Evolutionary conservation across 805 yeast genomes (phyloP).

Genomic region (Kodamaea leandrae): DNA sequence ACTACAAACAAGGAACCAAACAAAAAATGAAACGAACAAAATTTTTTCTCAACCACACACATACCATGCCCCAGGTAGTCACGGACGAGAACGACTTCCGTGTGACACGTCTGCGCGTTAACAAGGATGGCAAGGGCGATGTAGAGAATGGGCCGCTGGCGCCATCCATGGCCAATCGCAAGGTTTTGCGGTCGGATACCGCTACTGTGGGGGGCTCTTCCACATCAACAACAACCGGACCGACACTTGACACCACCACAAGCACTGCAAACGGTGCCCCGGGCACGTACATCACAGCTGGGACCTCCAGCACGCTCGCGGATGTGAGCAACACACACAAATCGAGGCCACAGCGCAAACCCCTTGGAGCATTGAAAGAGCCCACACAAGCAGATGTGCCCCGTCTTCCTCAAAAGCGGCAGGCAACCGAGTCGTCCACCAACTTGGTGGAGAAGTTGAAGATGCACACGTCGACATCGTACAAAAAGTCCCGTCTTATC

Average conservation of each 20-base stretch:
- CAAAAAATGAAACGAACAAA: conserved; percentile 4
- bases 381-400: conserved; percentile 25
- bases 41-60: conserved; percentile 4
- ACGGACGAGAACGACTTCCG: conserved; percentile 6
- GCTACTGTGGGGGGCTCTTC: too few species aligned
- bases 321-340: conserved; percentile 11
- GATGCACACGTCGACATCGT: conserved; percentile 17
- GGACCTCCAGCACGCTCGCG: neutral
- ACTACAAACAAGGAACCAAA: neutral
- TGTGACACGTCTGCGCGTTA: conserved; percentile 4
- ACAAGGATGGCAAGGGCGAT: conserved; percentile 2
- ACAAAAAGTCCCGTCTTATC: conserved; percentile 37
- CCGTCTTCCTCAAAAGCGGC: conserved; percentile 46
- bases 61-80: conserved; percentile 4
- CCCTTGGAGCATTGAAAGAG: conserved; percentile 34
- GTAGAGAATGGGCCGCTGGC: neutral
- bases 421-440: conserved; percentile 55
- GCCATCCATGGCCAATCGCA: neutral
- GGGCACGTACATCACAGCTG: neutral
- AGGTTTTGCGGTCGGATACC: neutral
- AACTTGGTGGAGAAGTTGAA: conserved; percentile 38
- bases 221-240: neutral
- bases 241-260: neutral
- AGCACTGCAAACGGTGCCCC: conserved; percentile 1
- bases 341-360: conserved; percentile 21